Evolutionary conservation across 345 rosid species (phyloP), one percentile per base, ranked within the genome.

Genomic region (Citrus australasica): DNA sequence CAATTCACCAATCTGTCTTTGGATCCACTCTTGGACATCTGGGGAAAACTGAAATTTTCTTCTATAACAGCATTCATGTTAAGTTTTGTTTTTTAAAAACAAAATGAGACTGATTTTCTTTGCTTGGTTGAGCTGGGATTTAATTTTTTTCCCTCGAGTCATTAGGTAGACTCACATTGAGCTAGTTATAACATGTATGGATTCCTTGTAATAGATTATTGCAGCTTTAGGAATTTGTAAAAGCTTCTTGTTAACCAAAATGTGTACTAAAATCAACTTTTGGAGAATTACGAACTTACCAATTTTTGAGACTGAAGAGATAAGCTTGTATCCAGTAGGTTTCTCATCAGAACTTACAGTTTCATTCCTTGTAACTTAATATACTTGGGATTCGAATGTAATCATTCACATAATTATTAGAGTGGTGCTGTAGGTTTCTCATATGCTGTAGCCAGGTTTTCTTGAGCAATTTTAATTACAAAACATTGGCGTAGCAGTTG

Each of bases 221-320:
- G 62, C 64, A 24, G 61, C 67, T 38, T 19, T 60, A 51, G 78
- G 28, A 48, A 53, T 61, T 63, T 75, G 42, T 60, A 17, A 60
- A 38, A 25, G 27, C 33, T 38, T 73, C 25, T 37, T 17, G 16
- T 59, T 55, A 73, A 35, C 11, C 46, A 16, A 53, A 70, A 28
- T 70, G 33, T 14, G 59, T 3, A 22, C 6, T n/a, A 58, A 37
- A 74, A 62, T 61, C 6, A 22, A 25, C 5, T 59, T 60, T 74
- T 40, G 46, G 77, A 74, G 56, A 30, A 61, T 38, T 38, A 21
- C 22, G 42, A 75, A 65, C 78, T 75, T 75, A 62, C 71, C 71
- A 9, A 25, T 64, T 48, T 63, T 64, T 13, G 48, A 38, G 9
- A 25, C 33, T 24, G 67, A 60, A 61, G 68, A 61, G 56, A 28